Evolutionary conservation across 257 asterid species (phyloP).

Genomic region (Vinca minor): DNA sequence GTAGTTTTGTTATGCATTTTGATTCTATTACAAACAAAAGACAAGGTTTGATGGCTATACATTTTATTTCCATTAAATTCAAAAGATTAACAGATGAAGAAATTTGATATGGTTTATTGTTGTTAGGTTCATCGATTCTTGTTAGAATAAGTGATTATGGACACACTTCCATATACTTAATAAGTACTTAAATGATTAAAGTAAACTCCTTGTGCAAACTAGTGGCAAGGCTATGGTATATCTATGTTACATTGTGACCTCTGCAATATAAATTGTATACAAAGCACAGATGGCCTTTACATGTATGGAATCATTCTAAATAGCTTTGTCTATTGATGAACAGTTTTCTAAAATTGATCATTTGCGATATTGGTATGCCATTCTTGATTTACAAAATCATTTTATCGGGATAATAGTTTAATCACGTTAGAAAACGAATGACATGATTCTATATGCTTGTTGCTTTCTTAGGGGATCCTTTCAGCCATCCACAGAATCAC

Average conservation of each 20-base stretch:
- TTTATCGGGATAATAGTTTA: too few relatives aligned
- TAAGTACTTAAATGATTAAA: neutral
- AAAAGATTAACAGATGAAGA: neutral
- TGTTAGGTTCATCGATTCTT: neutral
- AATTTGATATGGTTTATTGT: neutral
- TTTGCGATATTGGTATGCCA: neutral
- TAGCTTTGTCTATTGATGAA: neutral
- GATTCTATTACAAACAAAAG: too few relatives aligned
- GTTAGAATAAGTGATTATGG: neutral
- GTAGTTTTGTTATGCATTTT: too few relatives aligned
- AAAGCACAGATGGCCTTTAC: too few relatives aligned
- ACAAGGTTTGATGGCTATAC: neutral
- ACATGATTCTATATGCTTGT: conserved; percentile 8
- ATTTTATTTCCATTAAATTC: neutral
- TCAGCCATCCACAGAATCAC: conserved; percentile 28
- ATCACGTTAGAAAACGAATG: neutral
- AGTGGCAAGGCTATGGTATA: neutral
- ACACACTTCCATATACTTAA: neutral
- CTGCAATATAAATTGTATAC: too few relatives aligned
- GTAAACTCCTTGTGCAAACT: neutral
- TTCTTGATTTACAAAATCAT: neutral
- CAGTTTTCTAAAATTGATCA: neutral
- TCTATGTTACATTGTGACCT: neutral
- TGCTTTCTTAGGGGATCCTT: conserved; percentile 29
- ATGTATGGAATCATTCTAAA: neutral